These are phyloP conservation scores for Cyclotella choctawhatcheeana DNA, from an alignment of 108 stramenopile species.

Conservation along the genomic window DNA sequence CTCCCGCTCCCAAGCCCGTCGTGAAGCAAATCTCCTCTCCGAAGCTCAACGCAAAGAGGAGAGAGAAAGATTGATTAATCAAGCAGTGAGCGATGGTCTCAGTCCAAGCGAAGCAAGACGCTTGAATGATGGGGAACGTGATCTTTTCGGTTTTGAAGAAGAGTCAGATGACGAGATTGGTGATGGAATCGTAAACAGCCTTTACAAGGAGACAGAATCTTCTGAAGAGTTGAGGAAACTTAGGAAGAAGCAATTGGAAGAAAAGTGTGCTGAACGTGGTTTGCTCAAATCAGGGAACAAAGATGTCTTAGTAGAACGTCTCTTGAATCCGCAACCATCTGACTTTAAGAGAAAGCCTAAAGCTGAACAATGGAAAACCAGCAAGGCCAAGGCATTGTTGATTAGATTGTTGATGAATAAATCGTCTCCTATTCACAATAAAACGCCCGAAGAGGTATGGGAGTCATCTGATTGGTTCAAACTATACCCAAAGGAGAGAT, in stretches of 20 bases:
- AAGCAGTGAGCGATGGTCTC: too few relatives aligned
- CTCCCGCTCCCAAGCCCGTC: too few relatives aligned
- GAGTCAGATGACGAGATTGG: too few relatives aligned
- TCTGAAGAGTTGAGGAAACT: neutral
- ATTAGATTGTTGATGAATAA: neutral
- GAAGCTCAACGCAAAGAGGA: too few relatives aligned
- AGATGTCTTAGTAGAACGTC: neutral
- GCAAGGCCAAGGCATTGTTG: conserved; percentile 6
- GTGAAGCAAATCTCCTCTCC: too few relatives aligned
- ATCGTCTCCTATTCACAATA: neutral
- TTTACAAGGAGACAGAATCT: too few relatives aligned
- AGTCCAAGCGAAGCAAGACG: too few relatives aligned
- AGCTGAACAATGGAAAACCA: neutral
- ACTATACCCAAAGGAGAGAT: neutral
- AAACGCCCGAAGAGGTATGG: neutral
- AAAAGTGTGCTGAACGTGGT: neutral
- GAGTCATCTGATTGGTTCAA: neutral
- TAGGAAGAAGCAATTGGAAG: neutral
- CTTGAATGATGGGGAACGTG: too few relatives aligned
- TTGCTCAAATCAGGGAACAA: neutral
- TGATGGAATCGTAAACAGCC: too few relatives aligned
- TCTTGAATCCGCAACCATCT: neutral
- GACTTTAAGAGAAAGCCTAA: neutral
- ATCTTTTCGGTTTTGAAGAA: too few relatives aligned
- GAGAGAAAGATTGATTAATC: too few relatives aligned